Conservation (phyloP, 2,329 filamentous ascomycete species). For the Leptographium radiaticola region DNA sequence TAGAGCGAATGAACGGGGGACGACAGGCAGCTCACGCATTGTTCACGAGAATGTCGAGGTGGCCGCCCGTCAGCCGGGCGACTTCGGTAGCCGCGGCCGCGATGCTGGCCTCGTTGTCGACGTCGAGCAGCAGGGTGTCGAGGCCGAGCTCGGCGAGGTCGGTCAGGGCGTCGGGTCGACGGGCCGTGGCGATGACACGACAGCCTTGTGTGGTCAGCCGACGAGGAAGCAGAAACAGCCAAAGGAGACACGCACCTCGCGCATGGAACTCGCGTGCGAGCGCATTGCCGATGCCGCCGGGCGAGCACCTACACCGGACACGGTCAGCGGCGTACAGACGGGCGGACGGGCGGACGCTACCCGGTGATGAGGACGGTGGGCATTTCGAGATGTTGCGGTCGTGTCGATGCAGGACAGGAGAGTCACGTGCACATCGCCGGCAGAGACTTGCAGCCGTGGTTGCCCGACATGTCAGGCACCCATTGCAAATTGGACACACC, state of each 20-base stretch:
- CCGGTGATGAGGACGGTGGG: background rate
- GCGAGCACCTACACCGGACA: constrained; percentile 13
- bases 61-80: constrained; percentile 24
- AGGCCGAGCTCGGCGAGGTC: constrained; percentile 14
- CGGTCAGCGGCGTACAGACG: background rate
- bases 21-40: constrained; percentile 31
- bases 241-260: constrained; percentile 9
- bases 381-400: background rate
- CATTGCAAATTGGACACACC: too few relatives aligned
- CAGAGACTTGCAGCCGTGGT: too few relatives aligned
- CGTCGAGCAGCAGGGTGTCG: constrained; percentile 17
- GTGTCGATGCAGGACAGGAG: background rate
- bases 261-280: constrained; percentile 18
- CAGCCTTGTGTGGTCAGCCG: constrained; percentile 16
- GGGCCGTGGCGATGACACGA: constrained; percentile 26
- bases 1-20: background rate
- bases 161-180: constrained; percentile 20
- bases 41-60: constrained; percentile 44
- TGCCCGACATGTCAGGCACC: too few relatives aligned
- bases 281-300: constrained; percentile 20
- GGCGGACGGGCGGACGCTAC: too few relatives aligned
- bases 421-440: background rate
- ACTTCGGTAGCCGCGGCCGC: constrained; percentile 19
- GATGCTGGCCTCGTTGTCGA: constrained; percentile 17
- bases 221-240: background rate